Conservation (phyloP, 169 alveolate species). For the Eimeria acervulina region DNA sequence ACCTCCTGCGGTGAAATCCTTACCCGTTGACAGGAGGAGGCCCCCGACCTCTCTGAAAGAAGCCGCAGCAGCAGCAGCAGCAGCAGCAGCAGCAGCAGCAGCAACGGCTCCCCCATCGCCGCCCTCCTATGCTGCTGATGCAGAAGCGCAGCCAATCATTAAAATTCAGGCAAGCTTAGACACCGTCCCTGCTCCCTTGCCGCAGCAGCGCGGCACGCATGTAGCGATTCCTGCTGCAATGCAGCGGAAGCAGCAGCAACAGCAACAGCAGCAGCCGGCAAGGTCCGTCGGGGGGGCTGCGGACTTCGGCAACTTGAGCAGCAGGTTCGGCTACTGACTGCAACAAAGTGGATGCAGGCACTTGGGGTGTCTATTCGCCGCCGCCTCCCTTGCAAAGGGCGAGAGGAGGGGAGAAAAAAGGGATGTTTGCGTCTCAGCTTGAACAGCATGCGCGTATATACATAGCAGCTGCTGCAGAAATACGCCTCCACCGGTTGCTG, state of each 20-base stretch:
- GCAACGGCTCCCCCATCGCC: slow-evolving; percentile 28
- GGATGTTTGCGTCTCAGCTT: background rate
- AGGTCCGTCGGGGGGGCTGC: slow-evolving; percentile 60
- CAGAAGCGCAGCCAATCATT: slow-evolving; percentile 60
- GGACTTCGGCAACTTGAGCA: slow-evolving; percentile 30
- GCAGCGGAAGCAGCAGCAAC: slow-evolving; percentile 74
- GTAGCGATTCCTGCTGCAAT: slow-evolving; percentile 80
- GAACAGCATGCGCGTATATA: background rate
- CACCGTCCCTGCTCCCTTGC: slow-evolving; percentile 81
- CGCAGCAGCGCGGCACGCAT: slow-evolving; percentile 79
- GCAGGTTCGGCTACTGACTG: slow-evolving; percentile 59
- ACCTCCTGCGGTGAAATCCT: background rate
- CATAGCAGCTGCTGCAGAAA: background rate
- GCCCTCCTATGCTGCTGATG: slow-evolving; percentile 69
- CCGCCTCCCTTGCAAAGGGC: background rate
- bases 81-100: slow-evolving; percentile 32
- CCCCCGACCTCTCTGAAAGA: background rate
- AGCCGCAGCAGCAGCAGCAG: slow-evolving; percentile 52
- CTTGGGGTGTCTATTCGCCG: background rate
- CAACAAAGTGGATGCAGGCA: background rate
- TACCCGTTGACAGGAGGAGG: slow-evolving; percentile 37
- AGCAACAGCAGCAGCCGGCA: slow-evolving; percentile 49
- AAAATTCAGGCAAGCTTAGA: slow-evolving; percentile 79
- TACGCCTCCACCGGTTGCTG: background rate
- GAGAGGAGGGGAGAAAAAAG: background rate